Base-by-base conservation (phyloP, 2,329 filamentous ascomycete genomes). In the Sporothrix euskadiensis region DNA sequence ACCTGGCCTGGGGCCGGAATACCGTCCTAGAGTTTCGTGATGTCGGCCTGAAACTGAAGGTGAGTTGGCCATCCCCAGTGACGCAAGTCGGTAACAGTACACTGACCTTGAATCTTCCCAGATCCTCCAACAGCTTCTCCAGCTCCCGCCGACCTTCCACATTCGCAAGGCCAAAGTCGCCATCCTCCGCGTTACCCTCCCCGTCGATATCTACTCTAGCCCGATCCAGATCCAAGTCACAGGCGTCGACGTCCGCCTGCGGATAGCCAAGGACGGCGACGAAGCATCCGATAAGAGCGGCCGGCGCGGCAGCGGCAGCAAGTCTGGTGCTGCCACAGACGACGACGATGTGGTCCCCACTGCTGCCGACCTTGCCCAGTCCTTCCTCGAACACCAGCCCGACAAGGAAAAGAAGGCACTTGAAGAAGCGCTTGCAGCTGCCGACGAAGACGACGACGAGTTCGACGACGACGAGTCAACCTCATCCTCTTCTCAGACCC, bases 1-100 rank as follows among this genome's bases (percentile, higher is more conserved):
- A 97, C 78, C 89, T 98, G 77, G 90, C 90, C 63, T 88, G 93
- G 82, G 96, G 96, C 47, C 90, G 91, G 81, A 91, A 91, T 77
- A 96, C 91, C 56, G 91, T 92, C 0, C 87, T 98, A 61, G 94
- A 97, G 81, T 90, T 98, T 77, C 90, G 91, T 77, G 92, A 98
- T 86, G 91, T 98, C 73, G 93, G 92, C 1, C 84, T 98, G 76
- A 92, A 91, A 80, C 83, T 94, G 74, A 88, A 93, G 85, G 94
- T 93, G 85, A 78, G 85, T 19, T 3, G 12, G 2, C 19, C 26
- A 26, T 26, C 26, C 26, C 26, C 26, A 26, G 26, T 26, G 26
- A 26, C 26, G 26, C 26, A 26, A 63, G 9, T 7, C 32, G 10
- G 14, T 4, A 14, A 12, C 16, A 5, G 5, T 26, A 16, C 3